phyloP scores from a whole-genome alignment of 805 yeast genomes.

The Metschnikowia cubensis region DNA sequence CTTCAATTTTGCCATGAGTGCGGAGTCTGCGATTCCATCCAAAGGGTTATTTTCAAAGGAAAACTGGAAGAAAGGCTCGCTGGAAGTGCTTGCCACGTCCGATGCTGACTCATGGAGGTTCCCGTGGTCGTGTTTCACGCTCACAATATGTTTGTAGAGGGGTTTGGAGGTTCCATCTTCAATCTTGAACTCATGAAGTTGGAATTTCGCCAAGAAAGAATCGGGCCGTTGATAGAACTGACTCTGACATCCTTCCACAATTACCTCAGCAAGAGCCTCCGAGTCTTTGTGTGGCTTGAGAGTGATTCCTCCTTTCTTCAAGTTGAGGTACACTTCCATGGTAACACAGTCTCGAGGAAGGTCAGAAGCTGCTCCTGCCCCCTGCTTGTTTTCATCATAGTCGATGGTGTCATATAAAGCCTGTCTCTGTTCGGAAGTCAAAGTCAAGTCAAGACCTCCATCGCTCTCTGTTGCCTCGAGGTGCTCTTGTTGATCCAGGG shows the following conservation, averaged over 20 bases:
- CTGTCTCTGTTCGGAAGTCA: constrained; percentile 83
- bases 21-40: constrained; percentile 79
- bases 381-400: constrained; percentile 61
- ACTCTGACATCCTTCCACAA: constrained; percentile 77
- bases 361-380: constrained; percentile 48
- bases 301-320: constrained; percentile 74
- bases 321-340: constrained; percentile 61
- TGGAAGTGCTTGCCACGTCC: constrained; percentile 5
- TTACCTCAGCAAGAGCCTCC: constrained; percentile 63
- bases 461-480: constrained; percentile 29
- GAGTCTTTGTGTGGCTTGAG: constrained; percentile 42
- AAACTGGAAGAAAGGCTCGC: constrained; percentile 73
- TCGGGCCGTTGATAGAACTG: constrained; percentile 74
- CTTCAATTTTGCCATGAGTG: constrained; percentile 64
- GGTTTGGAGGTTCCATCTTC: constrained; percentile 83
- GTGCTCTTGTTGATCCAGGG: constrained; percentile 15
- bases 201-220: constrained; percentile 67
- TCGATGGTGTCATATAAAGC: constrained; percentile 94
- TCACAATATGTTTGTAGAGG: constrained; percentile 81
- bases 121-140: constrained; percentile 62
- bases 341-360: constrained; percentile 70
- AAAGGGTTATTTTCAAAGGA: constrained; percentile 84
- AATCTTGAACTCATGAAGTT: constrained; percentile 74
- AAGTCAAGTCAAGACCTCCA: constrained; percentile 24
- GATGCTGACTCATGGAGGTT: constrained; percentile 27